Evolutionary conservation across 176 grass and related monocot genomes (phyloP).

Genomic region (Aegilops bicornis): DNA sequence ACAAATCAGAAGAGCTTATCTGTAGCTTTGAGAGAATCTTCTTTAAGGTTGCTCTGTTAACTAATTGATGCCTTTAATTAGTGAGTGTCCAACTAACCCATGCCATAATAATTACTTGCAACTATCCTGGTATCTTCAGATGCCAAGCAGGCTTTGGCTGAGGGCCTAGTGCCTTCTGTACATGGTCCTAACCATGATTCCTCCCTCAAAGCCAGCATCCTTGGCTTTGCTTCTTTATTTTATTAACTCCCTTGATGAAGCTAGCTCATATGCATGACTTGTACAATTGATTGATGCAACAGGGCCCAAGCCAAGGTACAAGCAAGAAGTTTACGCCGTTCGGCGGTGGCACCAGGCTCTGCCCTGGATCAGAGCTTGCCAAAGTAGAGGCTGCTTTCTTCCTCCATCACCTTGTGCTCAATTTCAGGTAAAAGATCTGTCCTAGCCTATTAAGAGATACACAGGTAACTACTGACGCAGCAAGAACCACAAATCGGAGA

Average conservation of each 20-base stretch:
- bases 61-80: slow-evolving; percentile 60
- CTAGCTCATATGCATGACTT: slow-evolving; percentile 26
- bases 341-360: slow-evolving; percentile 74
- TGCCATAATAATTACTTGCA: slow-evolving; percentile 49
- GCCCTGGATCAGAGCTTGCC: slow-evolving; percentile 90
- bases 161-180: slow-evolving; percentile 32
- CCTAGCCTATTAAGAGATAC: background rate
- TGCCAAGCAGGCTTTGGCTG: slow-evolving; percentile 46
- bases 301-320: slow-evolving; percentile 64
- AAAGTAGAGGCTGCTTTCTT: slow-evolving; percentile 94
- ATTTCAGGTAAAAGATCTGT: slow-evolving; percentile 64
- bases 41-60: slow-evolving; percentile 49
- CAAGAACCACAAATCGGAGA: background rate
- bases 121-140: slow-evolving; percentile 45
- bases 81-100: slow-evolving; percentile 47
- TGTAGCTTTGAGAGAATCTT: slow-evolving; percentile 53
- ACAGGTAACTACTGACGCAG: background rate
- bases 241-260: slow-evolving; percentile 12
- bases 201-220: slow-evolving; percentile 42
- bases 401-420: slow-evolving; percentile 83
- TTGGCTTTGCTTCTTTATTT: slow-evolving; percentile 35
- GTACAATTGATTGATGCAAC: slow-evolving; percentile 33
- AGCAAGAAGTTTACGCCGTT: slow-evolving; percentile 85
- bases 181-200: slow-evolving; percentile 56
- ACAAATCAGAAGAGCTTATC: slow-evolving; percentile 44